Evolutionary conservation across 2,329 filamentous ascomycete species (phyloP), one percentile per base, ranked within the genome.

Genomic region (Ophiostoma ulmi): DNA sequence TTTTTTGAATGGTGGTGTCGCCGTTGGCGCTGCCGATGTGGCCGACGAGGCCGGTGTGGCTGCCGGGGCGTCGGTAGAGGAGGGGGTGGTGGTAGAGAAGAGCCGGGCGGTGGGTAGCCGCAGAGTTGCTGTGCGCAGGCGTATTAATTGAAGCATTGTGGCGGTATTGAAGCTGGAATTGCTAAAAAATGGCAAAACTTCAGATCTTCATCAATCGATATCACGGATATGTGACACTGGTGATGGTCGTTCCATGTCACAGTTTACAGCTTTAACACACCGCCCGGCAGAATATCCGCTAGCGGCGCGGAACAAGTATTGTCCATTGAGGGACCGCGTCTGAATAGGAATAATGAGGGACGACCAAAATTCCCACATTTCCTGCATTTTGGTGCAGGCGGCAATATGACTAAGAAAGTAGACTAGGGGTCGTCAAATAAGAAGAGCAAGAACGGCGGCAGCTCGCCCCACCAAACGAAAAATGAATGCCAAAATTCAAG

Each of bases 231-330:
- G 58, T 35, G 22, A 39, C 5, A 39, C 1, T 35, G 20, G 8
- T 8, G 13, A 39, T 63, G 58, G 26, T 31, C 14, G 61, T 31
- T 35, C 13, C 10, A 22, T 14, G 20, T 39, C 35, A 39, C 35
- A 65, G 35, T 38, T 39, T 65, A 39, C 35, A 8, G 20, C 8
- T 7, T 11, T n/a, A 31, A 31, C 31, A 71, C 68, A 74, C 74
- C 74, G 74, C 74, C 72, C 69, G 74, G 74, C 74, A 74, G 72
- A 74, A 70, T 66, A 31, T 39, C 55, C 67, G 64, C 13, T 52
- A 35, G 26, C 52, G 65, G 69, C 41, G 20, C 72, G 73, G 72
- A 73, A 13, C 44, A 73, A 71, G 38, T 31, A 26, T 61, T 26
- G 35, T 68, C 69, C 72, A 67, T 67, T 38, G 66, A 26, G 31